phyloP scores from a whole-genome alignment of 495 filamentous ascomycete species.

The Aspergillus bertholletiae region DNA sequence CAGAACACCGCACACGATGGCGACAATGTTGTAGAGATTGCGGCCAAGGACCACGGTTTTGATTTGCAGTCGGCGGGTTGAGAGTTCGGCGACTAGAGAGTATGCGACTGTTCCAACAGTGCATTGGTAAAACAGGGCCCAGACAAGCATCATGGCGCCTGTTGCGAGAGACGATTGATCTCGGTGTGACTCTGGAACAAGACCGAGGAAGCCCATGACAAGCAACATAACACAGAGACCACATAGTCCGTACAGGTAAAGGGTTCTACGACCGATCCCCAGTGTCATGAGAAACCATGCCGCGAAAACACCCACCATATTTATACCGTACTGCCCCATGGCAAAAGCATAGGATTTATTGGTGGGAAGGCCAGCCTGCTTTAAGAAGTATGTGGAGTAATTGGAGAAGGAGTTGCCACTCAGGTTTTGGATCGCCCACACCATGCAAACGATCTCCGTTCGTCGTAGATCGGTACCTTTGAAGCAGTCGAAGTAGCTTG shows the following conservation, averaged over 20 bases:
- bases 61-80: conserved; percentile 69
- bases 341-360: conserved; percentile 64
- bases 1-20: conserved; percentile 64
- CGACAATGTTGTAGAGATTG: conserved; percentile 68
- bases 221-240: conserved; percentile 64
- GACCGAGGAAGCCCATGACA: conserved; percentile 69
- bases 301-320: conserved; percentile 68
- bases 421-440: conserved; percentile 81
- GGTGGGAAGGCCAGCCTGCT: conserved; percentile 62
- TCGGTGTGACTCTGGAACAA: conserved; percentile 53
- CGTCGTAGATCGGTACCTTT: conserved; percentile 68
- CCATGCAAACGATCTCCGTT: conserved; percentile 75
- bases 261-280: conserved; percentile 65
- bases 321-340: conserved; percentile 72
- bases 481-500: conserved; percentile 74
- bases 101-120: conserved; percentile 79
- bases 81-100: conserved; percentile 71
- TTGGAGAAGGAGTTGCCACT: conserved; percentile 76
- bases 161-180: conserved; percentile 59
- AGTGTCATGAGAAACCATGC: conserved; percentile 71
- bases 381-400: conserved; percentile 76
- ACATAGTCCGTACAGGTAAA: conserved; percentile 67
- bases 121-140: conserved; percentile 70
- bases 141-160: conserved; percentile 68
- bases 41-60: conserved; percentile 73